phyloP scores from a whole-genome alignment of 2,329 filamentous ascomycete species.

The Fusarium chaquense region DNA sequence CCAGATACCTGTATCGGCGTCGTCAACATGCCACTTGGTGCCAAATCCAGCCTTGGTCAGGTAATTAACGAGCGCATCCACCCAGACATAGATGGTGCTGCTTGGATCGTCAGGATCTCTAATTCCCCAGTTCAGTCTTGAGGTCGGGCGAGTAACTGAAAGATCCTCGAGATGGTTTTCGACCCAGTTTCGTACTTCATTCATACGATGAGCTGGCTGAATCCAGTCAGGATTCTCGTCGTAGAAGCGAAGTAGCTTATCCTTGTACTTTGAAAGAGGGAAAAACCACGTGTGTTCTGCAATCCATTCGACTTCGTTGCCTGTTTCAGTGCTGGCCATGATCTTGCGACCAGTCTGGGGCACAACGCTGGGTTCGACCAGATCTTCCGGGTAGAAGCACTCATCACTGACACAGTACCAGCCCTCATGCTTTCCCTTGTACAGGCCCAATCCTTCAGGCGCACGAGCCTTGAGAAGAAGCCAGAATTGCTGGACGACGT shows the following conservation, averaged over 20 bases:
- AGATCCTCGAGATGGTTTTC: slow-evolving; percentile 83
- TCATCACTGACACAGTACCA: slow-evolving; percentile 99
- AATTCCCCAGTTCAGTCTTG: slow-evolving; percentile 88
- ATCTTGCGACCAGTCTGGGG: slow-evolving; percentile 85
- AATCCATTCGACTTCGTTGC: slow-evolving; percentile 93
- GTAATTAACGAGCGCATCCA: slow-evolving; percentile 96
- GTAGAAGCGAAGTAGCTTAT: slow-evolving; percentile 85
- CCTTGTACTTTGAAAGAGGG: slow-evolving; percentile 83
- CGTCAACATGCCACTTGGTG: slow-evolving; percentile 70
- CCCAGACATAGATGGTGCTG: slow-evolving; percentile 98
- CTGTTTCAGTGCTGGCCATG: slow-evolving; percentile 87
- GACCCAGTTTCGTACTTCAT: slow-evolving; percentile 83
- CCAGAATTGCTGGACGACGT: slow-evolving; percentile 93
- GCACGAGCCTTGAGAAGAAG: slow-evolving; percentile 70
- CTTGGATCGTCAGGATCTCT: slow-evolving; percentile 83
- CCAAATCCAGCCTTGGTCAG: slow-evolving; percentile 85
- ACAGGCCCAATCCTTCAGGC: slow-evolving; percentile 78
- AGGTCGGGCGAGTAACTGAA: slow-evolving; percentile 85
- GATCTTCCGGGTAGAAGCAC: slow-evolving; percentile 87
- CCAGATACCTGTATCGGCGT: slow-evolving; percentile 77
- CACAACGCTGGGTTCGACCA: slow-evolving; percentile 79
- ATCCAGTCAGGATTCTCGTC: slow-evolving; percentile 82
- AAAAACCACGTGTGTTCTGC: slow-evolving; percentile 97
- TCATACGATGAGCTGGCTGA: slow-evolving; percentile 77
- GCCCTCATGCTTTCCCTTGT: slow-evolving; percentile 86